These are phyloP conservation scores for Oxalis stricta DNA, from an alignment of 441 rosid species.

Conservation along the genomic window DNA sequence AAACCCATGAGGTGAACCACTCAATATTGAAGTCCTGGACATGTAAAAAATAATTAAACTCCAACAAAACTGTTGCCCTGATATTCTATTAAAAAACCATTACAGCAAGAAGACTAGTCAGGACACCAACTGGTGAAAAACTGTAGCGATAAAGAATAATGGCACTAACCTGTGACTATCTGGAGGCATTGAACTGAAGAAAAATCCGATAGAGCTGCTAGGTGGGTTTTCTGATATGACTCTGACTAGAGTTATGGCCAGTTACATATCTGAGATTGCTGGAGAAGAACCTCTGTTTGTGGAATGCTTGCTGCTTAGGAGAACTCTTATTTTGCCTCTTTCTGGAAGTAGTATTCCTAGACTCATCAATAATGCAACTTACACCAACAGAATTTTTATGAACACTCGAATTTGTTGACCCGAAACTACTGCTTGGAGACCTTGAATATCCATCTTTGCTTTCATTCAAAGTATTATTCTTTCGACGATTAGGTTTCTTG, in stretches of 20 bases:
- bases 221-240: constrained; percentile 86
- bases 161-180: constrained; percentile 69
- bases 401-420: constrained; percentile 30
- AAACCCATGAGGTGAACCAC: constrained; percentile 63
- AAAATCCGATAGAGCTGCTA: constrained; percentile 82
- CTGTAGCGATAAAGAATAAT: constrained; percentile 3
- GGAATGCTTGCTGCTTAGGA: constrained; percentile 50
- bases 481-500: constrained; percentile 38
- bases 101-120: neutral
- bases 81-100: neutral
- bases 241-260: constrained; percentile 37
- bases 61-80: neutral
- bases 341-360: constrained; percentile 27
- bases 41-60: constrained; percentile 28
- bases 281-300: constrained; percentile 70
- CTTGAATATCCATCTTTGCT: constrained; percentile 41
- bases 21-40: constrained; percentile 61
- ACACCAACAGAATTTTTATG: constrained; percentile 31
- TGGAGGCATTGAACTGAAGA: constrained; percentile 94
- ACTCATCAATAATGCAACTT: constrained; percentile 42
- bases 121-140: neutral
- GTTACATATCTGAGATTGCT: constrained; percentile 62
- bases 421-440: constrained; percentile 20
- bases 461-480: constrained; percentile 35
- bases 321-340: constrained; percentile 55